A percentile compares a stretch with the other conserved stretches of the same genome.
Conservation (phyloP, 768 basidiomycete species). For the Tylopilus vinaceipallidus region DNA sequence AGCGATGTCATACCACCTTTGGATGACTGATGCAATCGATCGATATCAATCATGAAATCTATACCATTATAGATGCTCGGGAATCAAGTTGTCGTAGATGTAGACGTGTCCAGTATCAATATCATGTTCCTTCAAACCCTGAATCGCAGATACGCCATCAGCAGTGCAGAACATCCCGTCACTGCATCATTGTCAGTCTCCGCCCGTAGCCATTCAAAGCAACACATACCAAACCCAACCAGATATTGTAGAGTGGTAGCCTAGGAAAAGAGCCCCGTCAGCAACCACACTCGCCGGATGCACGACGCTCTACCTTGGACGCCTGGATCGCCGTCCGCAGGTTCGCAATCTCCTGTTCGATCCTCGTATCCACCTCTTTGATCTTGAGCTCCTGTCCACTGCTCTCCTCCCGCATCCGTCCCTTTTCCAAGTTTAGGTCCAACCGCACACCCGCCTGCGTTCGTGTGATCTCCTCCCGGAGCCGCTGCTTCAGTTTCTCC, state of each 20-base stretch:
- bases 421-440: conserved; percentile 96
- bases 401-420: conserved; percentile 90
- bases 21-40: conserved; percentile 42
- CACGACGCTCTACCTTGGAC: conserved; percentile 57
- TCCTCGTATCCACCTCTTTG: conserved; percentile 95
- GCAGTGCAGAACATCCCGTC: conserved; percentile 79
- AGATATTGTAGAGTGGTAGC: conserved; percentile 85
- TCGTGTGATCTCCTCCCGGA: conserved; percentile 87
- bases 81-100: background rate
- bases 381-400: conserved; percentile 92
- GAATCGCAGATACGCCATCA: conserved; percentile 88
- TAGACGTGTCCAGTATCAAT: background rate
- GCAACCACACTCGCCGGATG: background rate
- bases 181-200: conserved; percentile 42
- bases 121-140: conserved; percentile 28
- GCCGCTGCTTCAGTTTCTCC: conserved; percentile 90
- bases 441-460: conserved; percentile 93
- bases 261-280: conserved; percentile 33
- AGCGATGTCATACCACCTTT: conserved; percentile 68
- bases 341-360: conserved; percentile 93
- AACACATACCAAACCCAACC: conserved; percentile 75
- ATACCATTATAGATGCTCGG: conserved; percentile 6
- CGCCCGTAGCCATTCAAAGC: background rate
- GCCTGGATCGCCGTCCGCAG: conserved; percentile 81
- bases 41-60: background rate